phyloP scores from a whole-genome alignment of 2,329 filamentous ascomycete species.

The Xylariaceae sp. region DNA sequence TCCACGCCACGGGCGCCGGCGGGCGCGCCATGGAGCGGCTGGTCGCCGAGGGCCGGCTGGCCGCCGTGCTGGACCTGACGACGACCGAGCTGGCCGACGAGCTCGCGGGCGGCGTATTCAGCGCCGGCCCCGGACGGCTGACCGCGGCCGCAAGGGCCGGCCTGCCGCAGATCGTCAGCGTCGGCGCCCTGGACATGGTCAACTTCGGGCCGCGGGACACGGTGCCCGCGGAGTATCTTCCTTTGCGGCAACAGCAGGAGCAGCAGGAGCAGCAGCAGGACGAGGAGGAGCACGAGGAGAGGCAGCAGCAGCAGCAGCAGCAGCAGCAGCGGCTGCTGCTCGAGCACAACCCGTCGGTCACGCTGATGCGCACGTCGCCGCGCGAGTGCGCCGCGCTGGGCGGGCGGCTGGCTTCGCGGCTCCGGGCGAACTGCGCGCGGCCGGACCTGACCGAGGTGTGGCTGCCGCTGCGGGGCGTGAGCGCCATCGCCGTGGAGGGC shows the following conservation, averaged over 20 bases:
- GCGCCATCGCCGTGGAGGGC: conserved; percentile 47
- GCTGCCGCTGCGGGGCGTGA: conserved; percentile 53
- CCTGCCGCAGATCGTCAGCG: conserved; percentile 44
- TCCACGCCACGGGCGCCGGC: conserved; percentile 63
- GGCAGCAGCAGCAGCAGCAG: too few species aligned
- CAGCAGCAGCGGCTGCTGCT: conserved; percentile 42
- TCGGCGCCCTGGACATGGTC: conserved; percentile 46
- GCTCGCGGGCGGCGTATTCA: conserved; percentile 55
- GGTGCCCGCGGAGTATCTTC: conserved; percentile 45
- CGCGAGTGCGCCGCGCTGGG: conserved; percentile 51
- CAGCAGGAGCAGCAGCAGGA: too few species aligned
- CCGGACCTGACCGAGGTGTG: conserved; percentile 44
- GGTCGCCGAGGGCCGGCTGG: conserved; percentile 47
- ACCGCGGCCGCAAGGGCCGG: conserved; percentile 48
- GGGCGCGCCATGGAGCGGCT: conserved; percentile 63
- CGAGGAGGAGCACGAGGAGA: too few species aligned
- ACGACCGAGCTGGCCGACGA: conserved; percentile 62
- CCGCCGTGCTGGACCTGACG: conserved; percentile 63
- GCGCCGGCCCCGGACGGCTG: conserved; percentile 49
- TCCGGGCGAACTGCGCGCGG: conserved; percentile 32
- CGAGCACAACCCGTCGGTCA: conserved; percentile 60
- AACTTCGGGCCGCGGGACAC: conserved; percentile 20
- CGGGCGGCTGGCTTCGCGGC: conserved; percentile 45
- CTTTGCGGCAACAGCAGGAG: too few species aligned
- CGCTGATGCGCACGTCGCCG: conserved; percentile 55